These are phyloP conservation scores for Phytophthora pinifolia DNA, from an alignment of 352 stramenopile species.

Conservation along the genomic window DNA sequence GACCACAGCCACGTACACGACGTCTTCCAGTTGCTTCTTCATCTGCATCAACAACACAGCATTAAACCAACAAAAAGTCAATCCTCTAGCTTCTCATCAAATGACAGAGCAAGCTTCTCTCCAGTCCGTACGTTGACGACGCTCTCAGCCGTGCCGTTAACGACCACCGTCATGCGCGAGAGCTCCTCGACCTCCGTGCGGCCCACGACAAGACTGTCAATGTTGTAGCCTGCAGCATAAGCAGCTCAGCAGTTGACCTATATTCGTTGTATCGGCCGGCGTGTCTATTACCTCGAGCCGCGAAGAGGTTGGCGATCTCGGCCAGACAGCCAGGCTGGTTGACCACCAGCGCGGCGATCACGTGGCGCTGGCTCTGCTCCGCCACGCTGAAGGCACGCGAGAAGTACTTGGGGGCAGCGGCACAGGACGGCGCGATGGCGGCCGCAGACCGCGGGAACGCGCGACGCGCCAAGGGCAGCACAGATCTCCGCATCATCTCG, in stretches of 20 bases:
- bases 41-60: constrained; percentile 42
- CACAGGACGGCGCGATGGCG: constrained; percentile 7
- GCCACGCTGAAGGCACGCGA: constrained; percentile 41
- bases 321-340: constrained; percentile 85
- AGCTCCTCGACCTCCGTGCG: constrained; percentile 86
- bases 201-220: constrained; percentile 85
- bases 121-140: constrained; percentile 60
- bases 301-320: constrained; percentile 87
- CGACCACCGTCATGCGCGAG: constrained; percentile 84
- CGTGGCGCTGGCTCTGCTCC: constrained; percentile 62
- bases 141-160: constrained; percentile 79
- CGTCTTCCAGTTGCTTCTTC: constrained; percentile 88
- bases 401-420: constrained; percentile 12
- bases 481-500: constrained; percentile 37
- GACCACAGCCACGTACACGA: constrained; percentile 85
- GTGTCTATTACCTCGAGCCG: constrained; percentile 51
- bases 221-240: constrained; percentile 72
- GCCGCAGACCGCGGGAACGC: constrained; percentile 22
- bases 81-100: neutral
- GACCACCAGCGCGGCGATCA: constrained; percentile 83
- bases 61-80: constrained; percentile 5
- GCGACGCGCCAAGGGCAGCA: constrained; percentile 31
- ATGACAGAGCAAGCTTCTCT: neutral
- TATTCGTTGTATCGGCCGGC: neutral
- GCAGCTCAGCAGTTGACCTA: constrained; percentile 7